These are phyloP conservation scores for Solidago caesia DNA, from an alignment of 129 eudicot species.

Conservation along the genomic window DNA sequence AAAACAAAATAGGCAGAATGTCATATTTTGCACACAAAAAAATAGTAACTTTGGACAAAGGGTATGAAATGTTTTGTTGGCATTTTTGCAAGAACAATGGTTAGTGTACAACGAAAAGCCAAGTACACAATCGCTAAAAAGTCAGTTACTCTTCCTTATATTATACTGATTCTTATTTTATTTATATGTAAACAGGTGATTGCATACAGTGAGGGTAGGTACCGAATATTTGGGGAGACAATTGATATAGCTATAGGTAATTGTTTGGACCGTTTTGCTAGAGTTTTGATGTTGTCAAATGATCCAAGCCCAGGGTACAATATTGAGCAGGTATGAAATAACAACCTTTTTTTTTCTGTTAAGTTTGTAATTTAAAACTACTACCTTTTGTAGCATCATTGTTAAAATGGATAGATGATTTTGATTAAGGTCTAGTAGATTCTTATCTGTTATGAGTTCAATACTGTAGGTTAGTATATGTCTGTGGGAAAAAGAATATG, in stretches of 20 bases:
- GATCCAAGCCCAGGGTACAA: constrained; percentile 96
- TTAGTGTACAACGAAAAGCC: not conserved
- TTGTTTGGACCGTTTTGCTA: constrained; percentile 89
- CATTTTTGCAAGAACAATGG: not conserved
- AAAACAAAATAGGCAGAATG: not conserved
- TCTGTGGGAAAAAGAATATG: no score
- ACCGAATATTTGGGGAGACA: constrained; percentile 80
- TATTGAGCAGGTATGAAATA: constrained; percentile 71
- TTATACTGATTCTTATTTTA: not conserved
- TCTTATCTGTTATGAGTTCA: not conserved
- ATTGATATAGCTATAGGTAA: constrained; percentile 14
- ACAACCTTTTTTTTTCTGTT: not conserved
- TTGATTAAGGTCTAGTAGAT: not conserved
- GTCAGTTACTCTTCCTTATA: not conserved
- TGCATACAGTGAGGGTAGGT: constrained; percentile 92
- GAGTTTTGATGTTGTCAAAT: constrained; percentile 75
- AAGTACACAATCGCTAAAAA: not conserved
- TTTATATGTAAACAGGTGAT: constrained; percentile 38
- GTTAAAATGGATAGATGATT: not conserved
- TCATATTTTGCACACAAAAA: not conserved
- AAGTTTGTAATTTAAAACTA: not conserved
- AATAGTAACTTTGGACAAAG: not conserved
- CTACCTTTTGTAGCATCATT: not conserved
- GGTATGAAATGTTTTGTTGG: not conserved
- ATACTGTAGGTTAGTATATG: not conserved